A percentile compares a stretch with the other conserved stretches of the same genome.
phyloP scores from a whole-genome alignment of 179 eudicot species.

The Drosera spatulata region DNA sequence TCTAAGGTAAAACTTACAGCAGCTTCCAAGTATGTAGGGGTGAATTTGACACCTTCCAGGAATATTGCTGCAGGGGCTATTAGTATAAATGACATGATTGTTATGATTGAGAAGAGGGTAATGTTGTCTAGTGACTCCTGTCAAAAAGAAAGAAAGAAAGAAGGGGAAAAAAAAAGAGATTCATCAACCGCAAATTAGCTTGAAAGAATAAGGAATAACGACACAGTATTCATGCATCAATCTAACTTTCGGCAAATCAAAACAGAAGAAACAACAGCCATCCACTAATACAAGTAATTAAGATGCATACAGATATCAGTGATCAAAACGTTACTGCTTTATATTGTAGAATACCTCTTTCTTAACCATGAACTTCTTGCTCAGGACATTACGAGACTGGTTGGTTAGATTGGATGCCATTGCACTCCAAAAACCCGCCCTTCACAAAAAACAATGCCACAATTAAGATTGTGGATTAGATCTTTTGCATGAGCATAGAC shows the following conservation, averaged over 20 bases:
- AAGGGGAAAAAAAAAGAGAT: background rate
- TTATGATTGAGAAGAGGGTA: slow-evolving; percentile 78
- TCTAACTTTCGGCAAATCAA: too few species aligned
- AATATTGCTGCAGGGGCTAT: slow-evolving; percentile 54
- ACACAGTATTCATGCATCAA: too few species aligned
- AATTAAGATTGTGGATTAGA: slow-evolving; percentile 2
- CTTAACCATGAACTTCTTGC: slow-evolving; percentile 26
- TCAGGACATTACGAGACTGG: too few species aligned
- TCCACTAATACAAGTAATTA: slow-evolving; percentile 44
- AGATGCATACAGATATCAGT: slow-evolving; percentile 39
- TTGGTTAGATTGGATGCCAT: slow-evolving; percentile 25
- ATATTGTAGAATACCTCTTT: slow-evolving; percentile 61
- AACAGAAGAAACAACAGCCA: too few species aligned
- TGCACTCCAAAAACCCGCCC: slow-evolving; percentile 88
- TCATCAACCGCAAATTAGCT: background rate
- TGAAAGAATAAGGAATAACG: background rate
- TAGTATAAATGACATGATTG: slow-evolving; percentile 62
- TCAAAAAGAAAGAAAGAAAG: slow-evolving; percentile 2
- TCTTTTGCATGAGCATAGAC: slow-evolving; percentile 1
- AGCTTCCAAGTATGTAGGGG: slow-evolving; percentile 55
- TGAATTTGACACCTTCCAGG: slow-evolving; percentile 70
- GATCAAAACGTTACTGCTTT: slow-evolving; percentile 64
- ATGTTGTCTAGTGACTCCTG: slow-evolving; percentile 88
- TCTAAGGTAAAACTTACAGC: slow-evolving; percentile 39
- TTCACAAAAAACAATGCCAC: slow-evolving; percentile 9